Conservation (phyloP, 306 rosid genomes). For the Gynostemma pentaphyllum region DNA sequence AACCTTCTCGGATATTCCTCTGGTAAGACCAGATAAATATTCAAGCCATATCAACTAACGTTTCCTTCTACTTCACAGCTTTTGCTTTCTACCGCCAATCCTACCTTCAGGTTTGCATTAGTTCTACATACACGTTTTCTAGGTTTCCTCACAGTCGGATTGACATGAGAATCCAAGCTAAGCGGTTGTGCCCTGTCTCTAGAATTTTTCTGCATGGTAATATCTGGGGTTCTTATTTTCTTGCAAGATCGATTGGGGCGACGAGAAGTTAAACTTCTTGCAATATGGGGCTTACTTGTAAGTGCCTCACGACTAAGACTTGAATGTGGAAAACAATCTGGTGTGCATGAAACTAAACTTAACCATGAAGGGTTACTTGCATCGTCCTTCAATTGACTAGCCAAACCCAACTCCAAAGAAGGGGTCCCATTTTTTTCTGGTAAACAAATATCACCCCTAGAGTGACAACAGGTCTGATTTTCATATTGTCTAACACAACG, state of each 20-base stretch:
- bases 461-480: too few relatives aligned
- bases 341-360: conserved; percentile 51
- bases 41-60: too few relatives aligned
- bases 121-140: conserved; percentile 38
- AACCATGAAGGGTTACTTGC: conserved; percentile 49
- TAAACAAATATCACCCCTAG: conserved; percentile 22
- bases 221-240: conserved; percentile 26
- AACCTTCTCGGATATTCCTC: too few relatives aligned
- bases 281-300: conserved; percentile 14
- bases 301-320: conserved; percentile 10
- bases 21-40: too few relatives aligned
- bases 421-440: conserved; percentile 18
- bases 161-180: conserved; percentile 26
- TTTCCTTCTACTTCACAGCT: too few relatives aligned
- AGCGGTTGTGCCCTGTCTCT: conserved; percentile 28
- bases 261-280: conserved; percentile 19
- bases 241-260: conserved; percentile 24
- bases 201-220: conserved; percentile 14
- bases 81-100: conserved; percentile 31
- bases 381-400: conserved; percentile 36
- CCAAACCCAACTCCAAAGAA: conserved; percentile 29
- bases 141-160: conserved; percentile 25
- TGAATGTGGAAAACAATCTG: conserved; percentile 19
- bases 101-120: conserved; percentile 28
- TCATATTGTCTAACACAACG: conserved; percentile 5